These are phyloP conservation scores for Pestalotiopsis sp. DNA, from an alignment of 2,329 filamentous ascomycete species.

Conservation along the genomic window DNA sequence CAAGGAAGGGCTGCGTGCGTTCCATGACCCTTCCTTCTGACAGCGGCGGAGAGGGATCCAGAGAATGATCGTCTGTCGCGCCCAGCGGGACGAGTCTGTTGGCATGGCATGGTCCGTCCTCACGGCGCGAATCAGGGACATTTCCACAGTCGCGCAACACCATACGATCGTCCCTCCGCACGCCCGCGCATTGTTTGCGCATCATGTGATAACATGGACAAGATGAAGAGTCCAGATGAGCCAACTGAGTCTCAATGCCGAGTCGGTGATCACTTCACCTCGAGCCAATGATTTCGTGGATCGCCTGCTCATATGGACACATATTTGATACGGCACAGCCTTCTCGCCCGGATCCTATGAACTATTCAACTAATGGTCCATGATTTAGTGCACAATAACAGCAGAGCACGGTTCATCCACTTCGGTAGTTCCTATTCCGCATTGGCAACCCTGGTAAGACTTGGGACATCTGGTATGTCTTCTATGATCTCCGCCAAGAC, in stretches of 20 bases:
- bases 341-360: neutral
- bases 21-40: neutral
- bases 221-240: neutral
- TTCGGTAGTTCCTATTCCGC: conserved; percentile 3
- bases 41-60: neutral
- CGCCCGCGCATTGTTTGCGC: conserved; percentile 20
- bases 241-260: neutral
- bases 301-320: neutral
- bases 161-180: neutral
- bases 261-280: conserved; percentile 4
- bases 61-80: neutral
- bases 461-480: neutral
- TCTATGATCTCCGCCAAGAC: neutral
- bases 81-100: neutral
- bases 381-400: neutral
- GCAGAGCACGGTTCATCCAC: neutral
- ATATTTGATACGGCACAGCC: neutral
- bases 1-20: neutral
- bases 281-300: neutral
- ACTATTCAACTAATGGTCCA: neutral
- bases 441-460: neutral
- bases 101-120: neutral
- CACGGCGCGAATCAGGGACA: neutral
- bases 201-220: conserved; percentile 26
- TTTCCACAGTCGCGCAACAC: neutral